phyloP scores from a whole-genome alignment of 331 rosid genomes.

The Malus hybrid region DNA sequence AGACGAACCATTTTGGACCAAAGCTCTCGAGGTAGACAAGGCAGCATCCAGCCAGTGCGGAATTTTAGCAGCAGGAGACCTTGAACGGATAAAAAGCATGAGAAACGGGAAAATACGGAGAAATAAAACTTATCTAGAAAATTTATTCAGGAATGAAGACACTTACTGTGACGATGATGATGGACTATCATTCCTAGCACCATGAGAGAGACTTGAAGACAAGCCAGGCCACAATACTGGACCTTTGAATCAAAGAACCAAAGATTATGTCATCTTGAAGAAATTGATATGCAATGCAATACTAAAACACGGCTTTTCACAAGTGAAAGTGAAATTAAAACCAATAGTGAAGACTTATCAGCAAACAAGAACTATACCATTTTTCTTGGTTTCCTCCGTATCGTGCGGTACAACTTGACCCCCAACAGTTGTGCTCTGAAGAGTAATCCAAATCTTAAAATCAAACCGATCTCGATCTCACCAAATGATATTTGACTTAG shows the following conservation, averaged over 20 bases:
- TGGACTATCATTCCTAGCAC: slow-evolving; percentile 24
- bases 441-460: not conserved
- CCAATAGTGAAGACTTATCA: slow-evolving; percentile 5
- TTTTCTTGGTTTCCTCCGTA: slow-evolving; percentile 25
- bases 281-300: not conserved
- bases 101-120: not conserved
- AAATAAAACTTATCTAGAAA: not conserved
- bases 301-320: not conserved
- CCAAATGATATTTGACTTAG: not conserved
- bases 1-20: slow-evolving; percentile 31
- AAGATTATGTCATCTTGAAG: not conserved
- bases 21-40: slow-evolving; percentile 21
- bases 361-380: slow-evolving; percentile 25
- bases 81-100: slow-evolving; percentile 17
- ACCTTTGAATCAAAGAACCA: slow-evolving; percentile 22
- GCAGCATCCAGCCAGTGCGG: slow-evolving; percentile 42
- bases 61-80: slow-evolving; percentile 38
- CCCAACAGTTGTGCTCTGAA: slow-evolving; percentile 26
- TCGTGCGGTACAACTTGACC: slow-evolving; percentile 21
- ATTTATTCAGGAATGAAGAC: slow-evolving; percentile 4
- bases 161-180: slow-evolving; percentile 30
- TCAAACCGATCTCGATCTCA: slow-evolving; percentile 3
- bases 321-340: not conserved
- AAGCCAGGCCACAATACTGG: slow-evolving; percentile 62
- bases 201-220: slow-evolving; percentile 20